A percentile compares a stretch with the other conserved stretches of the same genome.
phyloP scores from a whole-genome alignment of 495 filamentous ascomycete species.

The Penicillium antarcticum region DNA sequence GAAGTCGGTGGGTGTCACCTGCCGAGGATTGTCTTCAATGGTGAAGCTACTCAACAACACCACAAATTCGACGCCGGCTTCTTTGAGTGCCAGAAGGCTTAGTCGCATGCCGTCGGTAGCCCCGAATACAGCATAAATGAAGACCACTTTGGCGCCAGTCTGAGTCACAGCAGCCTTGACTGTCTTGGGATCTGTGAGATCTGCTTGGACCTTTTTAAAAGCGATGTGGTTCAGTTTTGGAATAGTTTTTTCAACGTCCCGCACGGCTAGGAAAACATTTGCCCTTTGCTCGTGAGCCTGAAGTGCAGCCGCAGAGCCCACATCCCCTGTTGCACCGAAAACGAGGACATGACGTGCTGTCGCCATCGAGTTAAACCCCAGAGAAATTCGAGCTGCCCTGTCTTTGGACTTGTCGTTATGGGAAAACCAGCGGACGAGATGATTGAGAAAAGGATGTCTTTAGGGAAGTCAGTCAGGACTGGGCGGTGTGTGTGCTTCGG shows the following conservation, averaged over 20 bases:
- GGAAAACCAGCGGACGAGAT: no score
- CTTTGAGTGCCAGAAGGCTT: slow-evolving; percentile 7
- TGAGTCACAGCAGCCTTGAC: slow-evolving; percentile 6
- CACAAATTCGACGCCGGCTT: slow-evolving; percentile 12
- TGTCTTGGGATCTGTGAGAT: slow-evolving; percentile 9
- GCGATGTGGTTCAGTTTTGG: slow-evolving; percentile 1
- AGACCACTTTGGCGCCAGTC: slow-evolving; percentile 10
- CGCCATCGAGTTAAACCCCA: background rate
- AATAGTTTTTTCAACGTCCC: slow-evolving; percentile 10
- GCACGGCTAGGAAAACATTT: slow-evolving; percentile 13
- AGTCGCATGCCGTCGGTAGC: slow-evolving; percentile 5
- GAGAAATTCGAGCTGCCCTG: no score
- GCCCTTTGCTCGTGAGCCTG: slow-evolving; percentile 9
- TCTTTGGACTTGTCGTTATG: no score
- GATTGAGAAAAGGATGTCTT: no score
- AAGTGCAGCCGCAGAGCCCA: slow-evolving; percentile 8
- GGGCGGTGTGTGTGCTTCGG: no score
- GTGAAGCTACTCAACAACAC: slow-evolving; percentile 19
- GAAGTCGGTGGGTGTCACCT: background rate
- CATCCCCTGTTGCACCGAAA: slow-evolving; percentile 11
- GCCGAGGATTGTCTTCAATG: background rate
- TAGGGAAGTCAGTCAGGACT: no score
- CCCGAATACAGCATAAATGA: slow-evolving; percentile 11
- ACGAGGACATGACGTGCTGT: slow-evolving; percentile 7
- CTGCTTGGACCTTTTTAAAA: slow-evolving; percentile 7